A percentile compares a stretch with the other conserved stretches of the same genome.
phyloP scores from a whole-genome alignment of 1,284 basidiomycete genomes.

The Apiotrichum gracile region DNA sequence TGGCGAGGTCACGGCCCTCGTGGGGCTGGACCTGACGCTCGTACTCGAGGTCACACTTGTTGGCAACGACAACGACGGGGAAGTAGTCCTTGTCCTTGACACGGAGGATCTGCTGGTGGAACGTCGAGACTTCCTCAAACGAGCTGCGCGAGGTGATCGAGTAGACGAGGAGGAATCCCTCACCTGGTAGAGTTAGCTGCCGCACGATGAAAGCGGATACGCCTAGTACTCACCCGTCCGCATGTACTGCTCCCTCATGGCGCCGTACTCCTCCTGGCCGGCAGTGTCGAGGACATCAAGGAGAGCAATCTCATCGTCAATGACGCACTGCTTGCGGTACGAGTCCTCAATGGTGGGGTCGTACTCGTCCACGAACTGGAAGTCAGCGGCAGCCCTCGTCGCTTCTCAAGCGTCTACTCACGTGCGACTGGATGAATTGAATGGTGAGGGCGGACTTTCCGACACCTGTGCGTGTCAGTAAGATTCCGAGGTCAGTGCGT shows the following conservation, averaged over 20 bases:
- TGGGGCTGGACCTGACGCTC: constrained; percentile 96
- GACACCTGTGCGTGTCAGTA: constrained; percentile 60
- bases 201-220: too few relatives aligned
- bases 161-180: constrained; percentile 94
- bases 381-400: too few relatives aligned
- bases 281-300: constrained; percentile 98
- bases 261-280: constrained; percentile 95
- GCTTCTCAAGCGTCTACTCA: constrained; percentile 24
- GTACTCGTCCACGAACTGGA: constrained; percentile 86
- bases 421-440: constrained; percentile 79
- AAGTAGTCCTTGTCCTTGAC: constrained; percentile 96
- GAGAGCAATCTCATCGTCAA: constrained; percentile 95
- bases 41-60: constrained; percentile 98
- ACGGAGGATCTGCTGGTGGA: constrained; percentile 89
- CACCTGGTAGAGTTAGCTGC: constrained; percentile 77
- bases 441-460: constrained; percentile 91
- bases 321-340: constrained; percentile 91
- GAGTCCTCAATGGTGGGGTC: constrained; percentile 59
- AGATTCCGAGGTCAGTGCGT: not conserved
- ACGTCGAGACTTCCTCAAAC: constrained; percentile 94
- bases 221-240: constrained; percentile 49
- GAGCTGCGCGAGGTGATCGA: constrained; percentile 97
- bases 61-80: constrained; percentile 96
- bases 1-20: constrained; percentile 95
- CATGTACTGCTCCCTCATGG: constrained; percentile 49